Percentiles rank a stretch among this genome's conserved stretches.
Evolutionary conservation across 768 basidiomycete genomes (phyloP).

Genomic region (Pleurotus platypus): DNA sequence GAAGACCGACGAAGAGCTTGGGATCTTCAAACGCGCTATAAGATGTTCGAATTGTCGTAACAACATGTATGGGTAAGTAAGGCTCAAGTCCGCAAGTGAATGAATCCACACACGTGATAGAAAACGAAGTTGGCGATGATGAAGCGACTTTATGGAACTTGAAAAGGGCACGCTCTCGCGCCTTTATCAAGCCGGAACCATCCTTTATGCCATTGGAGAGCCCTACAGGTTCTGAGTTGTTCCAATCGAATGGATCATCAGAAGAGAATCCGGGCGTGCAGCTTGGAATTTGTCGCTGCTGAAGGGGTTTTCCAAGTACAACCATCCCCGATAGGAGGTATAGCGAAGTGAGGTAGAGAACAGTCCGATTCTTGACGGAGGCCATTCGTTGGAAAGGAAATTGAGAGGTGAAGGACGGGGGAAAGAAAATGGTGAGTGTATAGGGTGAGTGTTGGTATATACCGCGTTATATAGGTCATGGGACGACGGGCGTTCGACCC

Average conservation of each 20-base stretch:
- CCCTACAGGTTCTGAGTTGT: conserved; percentile 1
- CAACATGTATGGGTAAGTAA: not conserved
- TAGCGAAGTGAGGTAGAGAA: too few relatives aligned
- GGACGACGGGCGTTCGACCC: too few relatives aligned
- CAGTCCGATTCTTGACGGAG: too few relatives aligned
- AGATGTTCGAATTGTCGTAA: not conserved
- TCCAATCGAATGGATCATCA: conserved; percentile 3
- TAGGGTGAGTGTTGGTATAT: too few relatives aligned
- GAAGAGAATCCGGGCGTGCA: conserved; percentile 1
- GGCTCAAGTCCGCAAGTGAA: too few relatives aligned
- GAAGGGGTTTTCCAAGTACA: too few relatives aligned
- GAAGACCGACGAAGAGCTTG: not conserved
- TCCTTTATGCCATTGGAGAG: not conserved
- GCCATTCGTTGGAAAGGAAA: too few relatives aligned
- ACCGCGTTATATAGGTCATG: too few relatives aligned
- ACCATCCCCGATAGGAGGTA: too few relatives aligned
- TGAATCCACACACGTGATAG: not conserved
- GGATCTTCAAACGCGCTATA: not conserved
- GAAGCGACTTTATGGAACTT: not conserved
- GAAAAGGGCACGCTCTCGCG: not conserved
- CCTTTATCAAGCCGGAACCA: not conserved
- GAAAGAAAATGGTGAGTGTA: too few relatives aligned
- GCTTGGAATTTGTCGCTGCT: too few relatives aligned
- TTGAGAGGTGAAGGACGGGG: too few relatives aligned
- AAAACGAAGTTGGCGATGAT: not conserved